Conservation (phyloP, 805 yeast species). For the Lipomyces sp. region DNA sequence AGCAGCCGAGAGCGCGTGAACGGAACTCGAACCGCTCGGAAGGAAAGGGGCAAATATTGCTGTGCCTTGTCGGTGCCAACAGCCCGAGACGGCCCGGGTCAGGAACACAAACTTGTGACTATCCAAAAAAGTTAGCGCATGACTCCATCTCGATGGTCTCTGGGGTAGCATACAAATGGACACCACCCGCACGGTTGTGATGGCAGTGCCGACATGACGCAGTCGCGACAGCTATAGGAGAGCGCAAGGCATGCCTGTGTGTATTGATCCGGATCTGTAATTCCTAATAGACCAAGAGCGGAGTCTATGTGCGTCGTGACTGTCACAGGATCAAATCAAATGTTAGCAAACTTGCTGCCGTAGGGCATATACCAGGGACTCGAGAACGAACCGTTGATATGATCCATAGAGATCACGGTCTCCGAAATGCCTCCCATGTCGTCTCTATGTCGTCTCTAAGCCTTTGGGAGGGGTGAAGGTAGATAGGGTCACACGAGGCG, state of each 20-base stretch:
- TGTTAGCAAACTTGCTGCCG: no score
- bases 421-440: no score
- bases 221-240: conserved; percentile 11
- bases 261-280: conserved; percentile 6
- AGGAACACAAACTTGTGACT: conserved; percentile 22
- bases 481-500: no score
- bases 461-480: no score
- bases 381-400: no score
- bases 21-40: conserved; percentile 21
- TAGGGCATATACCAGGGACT: no score
- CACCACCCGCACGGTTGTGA: conserved; percentile 23
- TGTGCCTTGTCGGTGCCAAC: conserved; percentile 15
- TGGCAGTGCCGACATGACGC: conserved; percentile 11
- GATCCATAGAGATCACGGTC: not conserved
- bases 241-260: conserved; percentile 7
- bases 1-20: conserved; percentile 19
- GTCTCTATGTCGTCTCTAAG: no score
- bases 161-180: conserved; percentile 16
- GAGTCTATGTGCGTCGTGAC: not conserved
- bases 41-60: conserved; percentile 15
- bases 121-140: not conserved
- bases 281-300: not conserved
- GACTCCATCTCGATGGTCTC: not conserved
- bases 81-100: conserved; percentile 20
- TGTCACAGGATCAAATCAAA: no score